These are phyloP conservation scores for Dujonia santamariae DNA, from an alignment of 1,139 yeast species.

Conservation along the genomic window DNA sequence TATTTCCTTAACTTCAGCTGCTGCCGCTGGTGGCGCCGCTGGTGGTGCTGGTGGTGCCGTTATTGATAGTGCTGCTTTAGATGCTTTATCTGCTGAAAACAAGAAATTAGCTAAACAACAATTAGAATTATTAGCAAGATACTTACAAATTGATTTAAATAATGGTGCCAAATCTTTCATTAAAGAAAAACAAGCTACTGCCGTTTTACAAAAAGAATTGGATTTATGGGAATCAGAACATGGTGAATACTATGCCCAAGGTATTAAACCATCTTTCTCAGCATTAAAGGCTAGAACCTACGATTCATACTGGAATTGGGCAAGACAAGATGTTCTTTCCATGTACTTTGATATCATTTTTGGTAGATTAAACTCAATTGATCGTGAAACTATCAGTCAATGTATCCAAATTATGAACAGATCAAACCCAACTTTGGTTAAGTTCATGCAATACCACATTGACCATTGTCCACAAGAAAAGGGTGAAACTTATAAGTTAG, in stretches of 20 bases:
- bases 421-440: slow-evolving; percentile 88
- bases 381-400: slow-evolving; percentile 93
- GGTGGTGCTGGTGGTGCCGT: slow-evolving; percentile 80
- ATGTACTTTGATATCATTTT: slow-evolving; percentile 95
- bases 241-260: slow-evolving; percentile 91
- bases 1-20: slow-evolving; percentile 67
- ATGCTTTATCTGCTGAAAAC: slow-evolving; percentile 88
- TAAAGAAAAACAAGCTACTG: slow-evolving; percentile 85
- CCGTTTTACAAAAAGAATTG: slow-evolving; percentile 79
- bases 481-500: slow-evolving; percentile 87
- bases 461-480: slow-evolving; percentile 87
- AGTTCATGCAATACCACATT: slow-evolving; percentile 96
- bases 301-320: slow-evolving; percentile 99
- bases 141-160: slow-evolving; percentile 87
- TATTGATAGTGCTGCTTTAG: slow-evolving; percentile 93
- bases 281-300: slow-evolving; percentile 91
- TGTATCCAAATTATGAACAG: slow-evolving; percentile 98
- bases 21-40: slow-evolving; percentile 51
- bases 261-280: slow-evolving; percentile 87
- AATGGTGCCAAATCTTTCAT: slow-evolving; percentile 84
- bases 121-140: slow-evolving; percentile 90
- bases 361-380: slow-evolving; percentile 85
- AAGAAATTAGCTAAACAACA: slow-evolving; percentile 90
- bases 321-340: slow-evolving; percentile 91
- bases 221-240: slow-evolving; percentile 93